A percentile compares a stretch with the other conserved stretches of the same genome.
These are phyloP conservation scores for Paracamarosporium sp. DNA, from an alignment of 2,329 filamentous ascomycete genomes.

Conservation along the genomic window DNA sequence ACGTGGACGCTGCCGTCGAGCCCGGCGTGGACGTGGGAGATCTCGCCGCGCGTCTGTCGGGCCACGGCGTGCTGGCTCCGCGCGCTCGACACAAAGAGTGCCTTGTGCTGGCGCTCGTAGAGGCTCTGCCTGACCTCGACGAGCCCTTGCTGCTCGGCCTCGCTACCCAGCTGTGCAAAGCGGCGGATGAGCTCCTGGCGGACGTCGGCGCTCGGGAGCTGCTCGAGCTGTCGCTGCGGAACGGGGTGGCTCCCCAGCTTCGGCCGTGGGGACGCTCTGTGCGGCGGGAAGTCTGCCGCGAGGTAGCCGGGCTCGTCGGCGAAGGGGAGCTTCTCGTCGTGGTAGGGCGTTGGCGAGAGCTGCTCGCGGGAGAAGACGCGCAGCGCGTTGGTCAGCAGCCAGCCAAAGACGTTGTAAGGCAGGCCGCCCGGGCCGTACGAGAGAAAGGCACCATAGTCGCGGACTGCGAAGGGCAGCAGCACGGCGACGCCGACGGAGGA, in stretches of 20 bases:
- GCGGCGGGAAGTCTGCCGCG: conserved; percentile 18
- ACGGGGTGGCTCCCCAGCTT: conserved; percentile 22
- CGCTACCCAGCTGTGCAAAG: conserved; percentile 13
- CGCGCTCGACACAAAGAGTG: conserved; percentile 20
- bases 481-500: conserved; percentile 16
- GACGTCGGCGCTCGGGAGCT: conserved; percentile 22
- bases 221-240: conserved; percentile 25
- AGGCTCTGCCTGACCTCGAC: conserved; percentile 22
- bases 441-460: conserved; percentile 50
- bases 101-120: conserved; percentile 22
- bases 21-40: conserved; percentile 25
- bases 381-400: conserved; percentile 40
- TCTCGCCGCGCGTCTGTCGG: conserved; percentile 23
- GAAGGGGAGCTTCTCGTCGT: conserved; percentile 19
- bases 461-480: conserved; percentile 18
- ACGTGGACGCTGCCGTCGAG: conserved; percentile 26
- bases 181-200: conserved; percentile 16
- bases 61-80: conserved; percentile 20
- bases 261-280: conserved; percentile 19
- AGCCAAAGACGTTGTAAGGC: conserved; percentile 53
- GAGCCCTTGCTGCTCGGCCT: conserved; percentile 18
- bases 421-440: conserved; percentile 54
- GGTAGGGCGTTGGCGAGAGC: conserved; percentile 35
- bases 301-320: conserved; percentile 21
- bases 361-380: conserved; percentile 45